Conservation (phyloP, 1,139 yeast genomes). For the Diutina siamensis region DNA sequence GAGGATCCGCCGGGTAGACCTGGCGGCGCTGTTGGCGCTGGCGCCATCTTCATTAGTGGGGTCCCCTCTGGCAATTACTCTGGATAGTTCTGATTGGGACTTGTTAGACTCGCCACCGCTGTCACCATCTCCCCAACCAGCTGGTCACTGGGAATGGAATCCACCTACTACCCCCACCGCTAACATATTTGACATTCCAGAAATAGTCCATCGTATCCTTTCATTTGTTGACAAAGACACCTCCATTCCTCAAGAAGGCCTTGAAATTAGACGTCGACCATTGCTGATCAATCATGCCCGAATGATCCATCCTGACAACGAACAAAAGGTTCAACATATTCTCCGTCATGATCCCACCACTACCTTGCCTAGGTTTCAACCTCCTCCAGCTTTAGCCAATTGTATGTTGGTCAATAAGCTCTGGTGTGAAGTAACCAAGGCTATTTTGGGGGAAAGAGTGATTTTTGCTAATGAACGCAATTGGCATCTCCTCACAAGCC, state of each 20-base stretch:
- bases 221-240: conserved; percentile 43
- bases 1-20: not conserved
- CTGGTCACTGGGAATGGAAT: not conserved
- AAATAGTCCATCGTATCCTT: conserved; percentile 53
- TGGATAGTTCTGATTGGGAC: not conserved
- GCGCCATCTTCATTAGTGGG: not conserved
- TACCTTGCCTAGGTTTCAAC: not conserved
- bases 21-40: not conserved
- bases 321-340: not conserved
- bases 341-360: not conserved
- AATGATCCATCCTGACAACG: conserved; percentile 35
- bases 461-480: conserved; percentile 39
- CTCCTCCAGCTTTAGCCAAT: conserved; percentile 23
- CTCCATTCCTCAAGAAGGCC: conserved; percentile 44
- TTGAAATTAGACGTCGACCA: conserved; percentile 56
- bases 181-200: conserved; percentile 63
- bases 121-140: not conserved
- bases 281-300: conserved; percentile 48
- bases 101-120: not conserved
- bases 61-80: conserved; percentile 1
- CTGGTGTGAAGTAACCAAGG: conserved; percentile 48
- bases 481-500: conserved; percentile 32
- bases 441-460: conserved; percentile 42
- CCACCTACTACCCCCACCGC: not conserved
- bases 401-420: conserved; percentile 60